Conservation (phyloP, 225 moss, liverwort and hornwort species). For the Polytrichum commune region DNA sequence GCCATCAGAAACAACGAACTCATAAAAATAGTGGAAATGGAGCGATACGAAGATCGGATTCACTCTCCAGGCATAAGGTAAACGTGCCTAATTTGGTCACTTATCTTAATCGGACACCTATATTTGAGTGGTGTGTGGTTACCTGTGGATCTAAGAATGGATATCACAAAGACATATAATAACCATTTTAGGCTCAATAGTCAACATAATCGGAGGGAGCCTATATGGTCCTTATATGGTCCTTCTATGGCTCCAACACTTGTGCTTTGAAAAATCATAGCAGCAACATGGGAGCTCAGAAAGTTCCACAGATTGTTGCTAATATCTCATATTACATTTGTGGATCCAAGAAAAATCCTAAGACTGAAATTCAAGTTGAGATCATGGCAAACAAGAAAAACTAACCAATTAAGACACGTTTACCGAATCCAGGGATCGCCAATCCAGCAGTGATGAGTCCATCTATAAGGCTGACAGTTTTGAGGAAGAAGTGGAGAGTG, state of each 20-base stretch:
- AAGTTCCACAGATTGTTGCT: too few relatives aligned
- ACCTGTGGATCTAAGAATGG: not conserved
- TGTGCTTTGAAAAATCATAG: too few relatives aligned
- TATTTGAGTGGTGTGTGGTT: too few relatives aligned
- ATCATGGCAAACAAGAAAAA: not conserved
- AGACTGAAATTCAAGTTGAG: slow-evolving; percentile 6
- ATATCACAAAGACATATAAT: too few relatives aligned
- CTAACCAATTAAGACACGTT: slow-evolving; percentile 1
- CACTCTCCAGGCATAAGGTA: not conserved
- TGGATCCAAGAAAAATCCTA: not conserved
- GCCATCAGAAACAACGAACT: slow-evolving; percentile 28
- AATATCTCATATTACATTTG: too few relatives aligned
- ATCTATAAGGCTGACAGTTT: slow-evolving; percentile 45
- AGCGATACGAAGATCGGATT: not conserved
- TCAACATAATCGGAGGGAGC: too few relatives aligned
- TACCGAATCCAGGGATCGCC: slow-evolving; percentile 8
- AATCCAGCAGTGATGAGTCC: slow-evolving; percentile 36
- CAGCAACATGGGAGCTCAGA: too few relatives aligned
- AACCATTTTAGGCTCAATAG: not conserved
- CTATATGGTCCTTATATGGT: too few relatives aligned
- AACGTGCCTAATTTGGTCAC: too few relatives aligned
- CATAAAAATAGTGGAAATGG: slow-evolving; percentile 29
- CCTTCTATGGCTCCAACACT: too few relatives aligned
- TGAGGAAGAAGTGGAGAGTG: slow-evolving; percentile 19
- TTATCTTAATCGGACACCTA: too few relatives aligned